These are phyloP conservation scores for Mycocentrospora acerina DNA, from an alignment of 2,329 filamentous ascomycete genomes.

Conservation along the genomic window DNA sequence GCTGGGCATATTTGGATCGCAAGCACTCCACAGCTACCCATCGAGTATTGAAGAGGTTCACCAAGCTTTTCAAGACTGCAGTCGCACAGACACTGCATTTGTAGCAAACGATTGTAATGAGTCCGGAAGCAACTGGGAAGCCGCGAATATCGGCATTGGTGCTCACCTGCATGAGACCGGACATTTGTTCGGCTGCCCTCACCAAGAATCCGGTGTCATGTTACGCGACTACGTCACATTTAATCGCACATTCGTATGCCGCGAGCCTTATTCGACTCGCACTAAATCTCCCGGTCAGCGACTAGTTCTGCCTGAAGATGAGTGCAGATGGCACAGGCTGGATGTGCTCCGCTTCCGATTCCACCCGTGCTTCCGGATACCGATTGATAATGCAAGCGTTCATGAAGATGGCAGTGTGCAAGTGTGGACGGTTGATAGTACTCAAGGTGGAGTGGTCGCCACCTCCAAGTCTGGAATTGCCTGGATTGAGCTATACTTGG, in stretches of 20 bases:
- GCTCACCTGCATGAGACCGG: slow-evolving; percentile 90
- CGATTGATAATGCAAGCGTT: slow-evolving; percentile 63
- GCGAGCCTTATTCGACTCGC: slow-evolving; percentile 83
- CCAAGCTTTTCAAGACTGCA: slow-evolving; percentile 86
- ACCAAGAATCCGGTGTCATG: slow-evolving; percentile 92
- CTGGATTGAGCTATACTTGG: slow-evolving; percentile 78
- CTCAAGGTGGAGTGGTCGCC: slow-evolving; percentile 74
- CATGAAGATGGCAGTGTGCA: slow-evolving; percentile 75
- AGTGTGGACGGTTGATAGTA: slow-evolving; percentile 80
- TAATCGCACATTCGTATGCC: slow-evolving; percentile 78
- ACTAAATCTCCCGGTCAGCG: slow-evolving; percentile 79
- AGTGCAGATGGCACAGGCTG: slow-evolving; percentile 88
- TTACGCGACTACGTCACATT: slow-evolving; percentile 80
- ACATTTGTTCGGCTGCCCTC: slow-evolving; percentile 85
- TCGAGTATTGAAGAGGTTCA: slow-evolving; percentile 86
- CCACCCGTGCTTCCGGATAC: slow-evolving; percentile 86
- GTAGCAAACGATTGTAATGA: slow-evolving; percentile 87
- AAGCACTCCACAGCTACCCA: slow-evolving; percentile 89
- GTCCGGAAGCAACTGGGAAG: slow-evolving; percentile 89
- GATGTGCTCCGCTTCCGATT: slow-evolving; percentile 86
- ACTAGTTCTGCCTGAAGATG: slow-evolving; percentile 72
- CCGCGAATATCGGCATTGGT: slow-evolving; percentile 91
- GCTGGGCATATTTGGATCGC: slow-evolving; percentile 88
- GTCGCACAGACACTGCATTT: slow-evolving; percentile 75
- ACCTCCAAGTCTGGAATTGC: slow-evolving; percentile 80